phyloP scores from a whole-genome alignment of 202 grass and related monocot genomes.

The Saccharum hybrid region DNA sequence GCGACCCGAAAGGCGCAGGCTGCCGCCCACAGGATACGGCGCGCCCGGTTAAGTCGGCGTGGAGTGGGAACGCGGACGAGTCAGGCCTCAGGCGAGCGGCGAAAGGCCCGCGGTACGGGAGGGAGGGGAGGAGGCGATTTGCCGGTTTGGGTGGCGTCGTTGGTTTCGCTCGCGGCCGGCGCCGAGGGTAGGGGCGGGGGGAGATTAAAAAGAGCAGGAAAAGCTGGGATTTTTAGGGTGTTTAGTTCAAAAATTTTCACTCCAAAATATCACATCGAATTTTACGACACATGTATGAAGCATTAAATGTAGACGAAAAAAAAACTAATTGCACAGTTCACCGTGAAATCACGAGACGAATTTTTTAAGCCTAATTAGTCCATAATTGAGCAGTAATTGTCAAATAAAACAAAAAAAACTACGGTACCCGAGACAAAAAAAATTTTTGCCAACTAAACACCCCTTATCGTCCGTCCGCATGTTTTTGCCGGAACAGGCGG shows the following conservation, averaged over 20 bases:
- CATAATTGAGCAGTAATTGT: no score
- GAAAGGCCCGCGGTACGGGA: neutral
- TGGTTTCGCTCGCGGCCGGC: slow-evolving; percentile 50
- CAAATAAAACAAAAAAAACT: no score
- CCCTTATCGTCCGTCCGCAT: slow-evolving; percentile 23
- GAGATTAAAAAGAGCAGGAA: neutral
- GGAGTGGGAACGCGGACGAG: slow-evolving; percentile 9
- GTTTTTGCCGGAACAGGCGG: neutral
- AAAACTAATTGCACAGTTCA: no score
- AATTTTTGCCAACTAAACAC: no score
- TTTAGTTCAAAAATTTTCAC: no score
- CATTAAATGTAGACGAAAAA: no score
- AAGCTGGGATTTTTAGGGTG: slow-evolving; percentile 34
- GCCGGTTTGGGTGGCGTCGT: slow-evolving; percentile 47
- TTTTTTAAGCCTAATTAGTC: no score
- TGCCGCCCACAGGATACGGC: slow-evolving; percentile 21
- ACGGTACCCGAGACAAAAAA: no score
- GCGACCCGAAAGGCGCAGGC: neutral
- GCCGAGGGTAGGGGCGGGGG: neutral
- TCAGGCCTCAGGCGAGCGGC: neutral
- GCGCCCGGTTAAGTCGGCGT: slow-evolving; percentile 11
- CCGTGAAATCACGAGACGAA: no score
- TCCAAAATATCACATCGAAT: no score
- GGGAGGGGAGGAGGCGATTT: neutral
- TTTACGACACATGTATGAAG: no score